Evolutionary conservation across 768 basidiomycete species (phyloP).

Genomic region (Lentinula sp.): DNA sequence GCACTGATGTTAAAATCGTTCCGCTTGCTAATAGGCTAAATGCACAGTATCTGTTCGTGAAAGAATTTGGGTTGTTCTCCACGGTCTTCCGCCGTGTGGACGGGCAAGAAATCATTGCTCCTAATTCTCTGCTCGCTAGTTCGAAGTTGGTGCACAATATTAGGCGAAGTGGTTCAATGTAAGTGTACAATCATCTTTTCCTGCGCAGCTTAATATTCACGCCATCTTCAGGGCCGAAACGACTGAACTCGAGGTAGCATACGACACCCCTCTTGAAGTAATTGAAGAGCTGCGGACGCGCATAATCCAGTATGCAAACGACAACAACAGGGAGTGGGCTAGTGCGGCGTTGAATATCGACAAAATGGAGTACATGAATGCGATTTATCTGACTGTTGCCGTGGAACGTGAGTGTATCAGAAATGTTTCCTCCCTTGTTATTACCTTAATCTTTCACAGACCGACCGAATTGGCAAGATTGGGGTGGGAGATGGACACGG

Average conservation of each 20-base stretch:
- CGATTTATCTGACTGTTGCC: constrained; percentile 57
- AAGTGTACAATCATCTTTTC: constrained; percentile 14
- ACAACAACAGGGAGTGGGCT: constrained; percentile 73
- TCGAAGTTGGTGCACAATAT: constrained; percentile 76
- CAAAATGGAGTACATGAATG: constrained; percentile 75
- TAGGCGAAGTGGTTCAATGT: constrained; percentile 71
- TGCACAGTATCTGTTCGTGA: constrained; percentile 43
- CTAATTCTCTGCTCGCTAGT: constrained; percentile 65
- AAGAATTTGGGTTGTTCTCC: constrained; percentile 76
- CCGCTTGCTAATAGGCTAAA: not conserved
- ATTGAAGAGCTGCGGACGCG: constrained; percentile 61
- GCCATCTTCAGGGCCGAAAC: constrained; percentile 50
- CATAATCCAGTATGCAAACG: constrained; percentile 51
- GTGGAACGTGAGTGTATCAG: constrained; percentile 56
- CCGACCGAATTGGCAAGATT: constrained; percentile 82
- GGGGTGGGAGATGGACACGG: constrained; percentile 75
- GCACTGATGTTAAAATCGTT: not conserved
- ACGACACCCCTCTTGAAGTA: constrained; percentile 63
- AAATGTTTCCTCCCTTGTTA: too few species aligned
- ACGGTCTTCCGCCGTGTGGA: constrained; percentile 78
- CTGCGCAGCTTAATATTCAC: not conserved
- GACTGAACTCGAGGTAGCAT: constrained; percentile 58
- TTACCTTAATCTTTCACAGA: constrained; percentile 30
- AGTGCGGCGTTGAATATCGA: constrained; percentile 61
- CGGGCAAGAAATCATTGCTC: constrained; percentile 74